Base-by-base conservation (phyloP, 139 green algal genomes). In the Chlorella sp. region DNA sequence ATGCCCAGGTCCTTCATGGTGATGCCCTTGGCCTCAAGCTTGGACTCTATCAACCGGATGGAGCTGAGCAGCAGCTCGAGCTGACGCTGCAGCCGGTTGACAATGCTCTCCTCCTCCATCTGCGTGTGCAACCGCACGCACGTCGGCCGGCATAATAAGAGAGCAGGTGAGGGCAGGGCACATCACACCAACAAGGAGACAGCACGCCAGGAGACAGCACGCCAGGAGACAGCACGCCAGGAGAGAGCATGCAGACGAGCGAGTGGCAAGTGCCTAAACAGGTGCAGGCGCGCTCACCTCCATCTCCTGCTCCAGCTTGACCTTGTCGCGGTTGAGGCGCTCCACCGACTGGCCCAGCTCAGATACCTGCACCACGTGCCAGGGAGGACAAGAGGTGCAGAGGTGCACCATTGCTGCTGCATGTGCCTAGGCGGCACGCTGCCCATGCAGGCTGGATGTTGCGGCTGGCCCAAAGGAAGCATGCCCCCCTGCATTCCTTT, bases 21-120 rank as follows among this genome's bases (percentile, higher is more conserved):
- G 3, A 76, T 66, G 31, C 79, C 79, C 55, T 74, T 74, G 35
- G 51, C 72, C 70, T 89, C 83, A 32, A 90, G 62, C 36, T 76
- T 74, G 2, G 31, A 31, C 76, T 91, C 85, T 31, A 93, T 78
- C 3, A 71, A 42, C 23, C 76, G 69, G 65, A 93, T 85, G 68
- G 74, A 82, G 33, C 29, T 20, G 5, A 88, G 59, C 27, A 93
- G 61, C 0, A 61, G 60, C 62, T 93, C 83, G 29, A 96, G 67
- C 77, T 93, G 88, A 10, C 84, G 82, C 70, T 93, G 86, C 71
- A 94, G 75, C 50, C 81, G 63, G 80, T 94, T 94, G 6, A 79
- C 77, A 60, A 86, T 86, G 71, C 67, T 74, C 80, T 88, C 80
- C 69, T 88, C 80, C 69, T 91, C 81, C 80, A 86, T 81, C 66